These are phyloP conservation scores for Albizia julibrissin DNA, from an alignment of 306 rosid genomes.

Conservation along the genomic window DNA sequence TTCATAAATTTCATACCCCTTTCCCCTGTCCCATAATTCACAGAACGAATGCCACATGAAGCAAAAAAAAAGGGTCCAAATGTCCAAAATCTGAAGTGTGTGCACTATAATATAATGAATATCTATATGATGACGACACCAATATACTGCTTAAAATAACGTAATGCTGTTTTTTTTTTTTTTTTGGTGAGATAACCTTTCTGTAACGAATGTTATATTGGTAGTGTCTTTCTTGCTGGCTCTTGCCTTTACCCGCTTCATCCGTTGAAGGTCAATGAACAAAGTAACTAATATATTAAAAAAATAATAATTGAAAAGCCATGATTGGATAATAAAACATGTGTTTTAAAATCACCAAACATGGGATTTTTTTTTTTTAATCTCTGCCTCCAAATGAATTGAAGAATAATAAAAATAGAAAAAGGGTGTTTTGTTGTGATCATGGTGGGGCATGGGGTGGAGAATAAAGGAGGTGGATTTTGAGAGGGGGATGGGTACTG, in stretches of 20 bases:
- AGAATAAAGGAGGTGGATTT: slow-evolving; percentile 39
- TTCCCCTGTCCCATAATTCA: background rate
- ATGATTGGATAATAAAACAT: slow-evolving; percentile 17
- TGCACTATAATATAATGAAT: background rate
- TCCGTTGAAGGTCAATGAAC: background rate
- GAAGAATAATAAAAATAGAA: background rate
- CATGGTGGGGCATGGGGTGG: slow-evolving; percentile 21
- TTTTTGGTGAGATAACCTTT: slow-evolving; percentile 1
- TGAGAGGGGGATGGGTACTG: slow-evolving; percentile 1
- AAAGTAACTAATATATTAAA: background rate
- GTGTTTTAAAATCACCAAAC: background rate
- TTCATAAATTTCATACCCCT: background rate
- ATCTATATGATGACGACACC: too few relatives aligned
- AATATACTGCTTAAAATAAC: background rate
- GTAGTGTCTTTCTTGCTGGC: background rate
- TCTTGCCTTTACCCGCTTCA: slow-evolving; percentile 2
- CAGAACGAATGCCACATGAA: background rate
- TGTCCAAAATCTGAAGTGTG: background rate
- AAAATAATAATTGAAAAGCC: background rate
- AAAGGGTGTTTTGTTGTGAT: slow-evolving; percentile 27
- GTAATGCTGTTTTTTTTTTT: background rate
- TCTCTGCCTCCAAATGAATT: background rate
- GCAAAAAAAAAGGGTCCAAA: background rate
- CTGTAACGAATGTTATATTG: background rate
- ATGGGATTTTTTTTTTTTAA: background rate